Conservation (phyloP, 768 basidiomycete species). For the Amanita polypyramis region DNA sequence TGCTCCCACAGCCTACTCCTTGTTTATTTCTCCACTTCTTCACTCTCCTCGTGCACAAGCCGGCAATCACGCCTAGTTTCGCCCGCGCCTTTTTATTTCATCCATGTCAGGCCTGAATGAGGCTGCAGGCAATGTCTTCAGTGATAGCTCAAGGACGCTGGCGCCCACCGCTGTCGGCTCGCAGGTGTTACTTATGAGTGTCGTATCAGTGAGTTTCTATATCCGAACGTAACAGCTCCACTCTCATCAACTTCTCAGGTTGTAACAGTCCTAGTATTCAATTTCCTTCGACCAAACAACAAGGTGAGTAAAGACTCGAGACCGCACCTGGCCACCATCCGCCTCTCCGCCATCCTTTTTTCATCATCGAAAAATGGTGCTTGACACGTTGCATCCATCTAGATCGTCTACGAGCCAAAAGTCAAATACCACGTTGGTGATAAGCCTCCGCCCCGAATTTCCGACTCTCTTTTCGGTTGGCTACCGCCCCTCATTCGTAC, state of each 20-base stretch:
- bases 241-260: slow-evolving; percentile 27
- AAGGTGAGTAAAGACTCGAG: slow-evolving; percentile 37
- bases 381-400: background rate
- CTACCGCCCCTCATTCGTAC: slow-evolving; percentile 74
- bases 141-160: slow-evolving; percentile 49
- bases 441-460: slow-evolving; percentile 73
- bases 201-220: slow-evolving; percentile 46
- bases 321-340: no score
- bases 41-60: background rate
- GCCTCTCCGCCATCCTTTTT: background rate
- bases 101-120: slow-evolving; percentile 26
- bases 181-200: slow-evolving; percentile 67
- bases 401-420: slow-evolving; percentile 91
- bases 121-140: slow-evolving; percentile 29
- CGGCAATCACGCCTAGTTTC: background rate
- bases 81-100: slow-evolving; percentile 2
- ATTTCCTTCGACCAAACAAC: slow-evolving; percentile 78
- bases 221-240: background rate
- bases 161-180: slow-evolving; percentile 71
- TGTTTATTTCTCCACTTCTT: background rate
- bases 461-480: slow-evolving; percentile 83
- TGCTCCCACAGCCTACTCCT: background rate
- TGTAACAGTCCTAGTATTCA: slow-evolving; percentile 67
- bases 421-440: slow-evolving; percentile 79
- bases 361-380: background rate